phyloP scores from a whole-genome alignment of 75 land plant species.

The Chamaecyparis obtusa region DNA sequence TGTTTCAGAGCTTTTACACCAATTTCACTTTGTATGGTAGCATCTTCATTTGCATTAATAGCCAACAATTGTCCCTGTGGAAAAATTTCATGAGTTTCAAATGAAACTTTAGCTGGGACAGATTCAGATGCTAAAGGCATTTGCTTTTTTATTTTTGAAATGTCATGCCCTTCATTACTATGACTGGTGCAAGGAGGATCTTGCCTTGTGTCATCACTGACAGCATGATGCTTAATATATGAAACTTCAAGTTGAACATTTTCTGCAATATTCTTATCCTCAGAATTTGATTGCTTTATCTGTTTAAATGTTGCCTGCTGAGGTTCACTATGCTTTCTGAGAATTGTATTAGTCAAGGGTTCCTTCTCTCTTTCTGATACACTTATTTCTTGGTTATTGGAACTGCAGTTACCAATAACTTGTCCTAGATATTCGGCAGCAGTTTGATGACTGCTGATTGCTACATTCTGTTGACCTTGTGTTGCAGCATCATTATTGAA shows the following conservation, averaged over 20 bases:
- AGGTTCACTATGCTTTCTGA: not conserved
- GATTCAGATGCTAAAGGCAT: not conserved
- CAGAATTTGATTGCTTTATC: not conserved
- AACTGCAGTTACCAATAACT: not conserved
- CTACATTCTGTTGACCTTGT: not conserved
- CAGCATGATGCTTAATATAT: not conserved
- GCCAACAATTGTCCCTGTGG: not conserved
- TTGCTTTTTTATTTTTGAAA: conserved; percentile 1
- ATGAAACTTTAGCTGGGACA: not conserved
- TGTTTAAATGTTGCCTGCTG: not conserved
- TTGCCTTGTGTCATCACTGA: not conserved
- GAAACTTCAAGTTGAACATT: not conserved
- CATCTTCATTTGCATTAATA: not conserved
- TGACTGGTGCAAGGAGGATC: not conserved
- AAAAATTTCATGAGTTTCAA: not conserved
- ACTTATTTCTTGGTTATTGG: not conserved
- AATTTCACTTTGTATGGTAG: not conserved
- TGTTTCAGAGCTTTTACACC: not conserved
- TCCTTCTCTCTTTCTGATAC: not conserved
- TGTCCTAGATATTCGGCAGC: not conserved
- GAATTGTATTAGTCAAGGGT: not conserved
- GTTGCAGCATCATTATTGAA: conserved; percentile 6
- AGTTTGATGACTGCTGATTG: not conserved
- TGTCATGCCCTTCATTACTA: not conserved
- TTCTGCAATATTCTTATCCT: not conserved